Evolutionary conservation across 1,139 yeast species (phyloP), one percentile per base, ranked within the genome.

Genomic region (Suhomyces anneliseae): DNA sequence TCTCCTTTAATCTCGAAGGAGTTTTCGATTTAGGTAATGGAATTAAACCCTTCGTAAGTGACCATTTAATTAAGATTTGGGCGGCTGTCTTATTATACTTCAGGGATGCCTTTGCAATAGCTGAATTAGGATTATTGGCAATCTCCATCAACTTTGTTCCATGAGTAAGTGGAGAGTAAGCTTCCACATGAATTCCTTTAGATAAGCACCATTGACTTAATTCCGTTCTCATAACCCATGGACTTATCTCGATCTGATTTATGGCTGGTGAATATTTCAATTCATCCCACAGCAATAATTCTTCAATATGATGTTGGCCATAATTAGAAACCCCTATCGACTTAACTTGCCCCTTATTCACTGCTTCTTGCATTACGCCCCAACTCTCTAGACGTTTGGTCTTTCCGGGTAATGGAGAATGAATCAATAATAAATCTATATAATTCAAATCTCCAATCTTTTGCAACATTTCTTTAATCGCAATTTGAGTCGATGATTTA

Each of bases 201-300:
- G 41, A 40, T 40, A 70, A 65, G 52, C 87, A 83, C 65, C 69
- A 84, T 36, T 78, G 76, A 4, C 82, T 81, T 45, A 86, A 65
- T 36, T 85, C 85, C 36, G 72, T 70, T 56, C 90, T 72, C 87
- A 83, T 84, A 47, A 84, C 72, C 90, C 90, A 86, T 0, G 92
- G 93, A 52, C 87, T 82, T 14, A 86, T 78, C 63, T 86, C 92
- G 51, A 86, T 78, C 61, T 83, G 87, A 57, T 85, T 81, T 9
- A 82, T 79, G 9, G 60, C 84, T 0, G 92, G 93, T 49, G 70
- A 72, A 48, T 75, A 60, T 53, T 68, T 77, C 48, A 83, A 65
- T 1, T 71, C 78, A 0, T 72, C 66, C 83, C 86, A 83, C 9
- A 59, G 54, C 29, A 82, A 61, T 33, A 85, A 68, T 62, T 85